These are phyloP conservation scores for Lentinula sp. DNA, from an alignment of 768 basidiomycete species.

Conservation along the genomic window DNA sequence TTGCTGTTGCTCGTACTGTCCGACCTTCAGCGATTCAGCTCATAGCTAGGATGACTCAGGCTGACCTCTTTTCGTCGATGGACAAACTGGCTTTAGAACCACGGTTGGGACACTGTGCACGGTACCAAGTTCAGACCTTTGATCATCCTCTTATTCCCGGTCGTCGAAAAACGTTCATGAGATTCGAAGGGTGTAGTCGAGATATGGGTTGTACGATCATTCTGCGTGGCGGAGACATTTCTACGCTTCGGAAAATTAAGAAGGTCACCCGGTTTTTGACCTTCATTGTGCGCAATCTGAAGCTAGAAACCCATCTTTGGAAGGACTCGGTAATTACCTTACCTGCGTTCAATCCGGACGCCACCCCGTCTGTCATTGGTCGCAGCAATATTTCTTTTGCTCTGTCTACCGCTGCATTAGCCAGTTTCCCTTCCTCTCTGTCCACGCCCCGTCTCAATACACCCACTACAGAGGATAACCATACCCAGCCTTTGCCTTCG, in stretches of 20 bases:
- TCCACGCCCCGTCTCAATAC: conserved; percentile 24
- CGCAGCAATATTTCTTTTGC: conserved; percentile 15
- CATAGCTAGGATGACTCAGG: conserved; percentile 91
- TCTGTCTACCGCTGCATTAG: conserved; percentile 16
- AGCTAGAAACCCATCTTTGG: conserved; percentile 92
- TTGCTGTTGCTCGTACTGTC: conserved; percentile 86
- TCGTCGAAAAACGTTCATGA: conserved; percentile 91
- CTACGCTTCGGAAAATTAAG: conserved; percentile 80
- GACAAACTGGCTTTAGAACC: conserved; percentile 90
- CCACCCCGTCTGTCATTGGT: conserved; percentile 42
- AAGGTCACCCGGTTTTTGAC: conserved; percentile 88
- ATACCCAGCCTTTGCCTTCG: neutral
- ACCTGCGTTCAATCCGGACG: conserved; percentile 59
- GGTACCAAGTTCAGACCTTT: conserved; percentile 87
- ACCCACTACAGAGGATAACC: conserved; percentile 12
- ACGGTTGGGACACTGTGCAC: conserved; percentile 79
- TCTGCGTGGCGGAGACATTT: conserved; percentile 79
- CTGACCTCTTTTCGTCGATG: conserved; percentile 92
- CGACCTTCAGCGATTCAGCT: conserved; percentile 84
- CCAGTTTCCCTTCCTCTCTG: conserved; percentile 20
- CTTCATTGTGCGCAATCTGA: conserved; percentile 89
- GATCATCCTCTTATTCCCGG: conserved; percentile 95
- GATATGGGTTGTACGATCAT: conserved; percentile 96
- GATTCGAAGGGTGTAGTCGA: conserved; percentile 91
- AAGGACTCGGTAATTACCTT: conserved; percentile 80